These are phyloP conservation scores for Neurospora tetraspora DNA, from an alignment of 495 filamentous ascomycete genomes.

Conservation along the genomic window DNA sequence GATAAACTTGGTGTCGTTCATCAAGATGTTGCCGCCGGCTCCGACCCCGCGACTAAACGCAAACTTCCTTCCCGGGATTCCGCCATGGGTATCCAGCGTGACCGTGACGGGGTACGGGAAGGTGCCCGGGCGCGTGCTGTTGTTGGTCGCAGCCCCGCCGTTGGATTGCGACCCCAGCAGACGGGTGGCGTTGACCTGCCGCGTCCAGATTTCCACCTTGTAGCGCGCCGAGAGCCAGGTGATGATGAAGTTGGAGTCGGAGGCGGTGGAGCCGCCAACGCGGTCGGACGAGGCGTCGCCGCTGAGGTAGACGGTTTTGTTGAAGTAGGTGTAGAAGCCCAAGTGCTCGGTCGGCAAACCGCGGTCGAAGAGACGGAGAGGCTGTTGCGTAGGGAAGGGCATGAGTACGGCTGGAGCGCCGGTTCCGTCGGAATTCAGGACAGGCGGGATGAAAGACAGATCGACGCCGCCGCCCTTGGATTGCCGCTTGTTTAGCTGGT, in stretches of 20 bases:
- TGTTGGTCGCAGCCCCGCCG: constrained; percentile 7
- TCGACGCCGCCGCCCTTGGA: constrained; percentile 12
- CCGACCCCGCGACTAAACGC: constrained; percentile 62
- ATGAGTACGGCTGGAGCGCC: constrained; percentile 61
- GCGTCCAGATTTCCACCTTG: constrained; percentile 87
- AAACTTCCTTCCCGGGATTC: constrained; percentile 49
- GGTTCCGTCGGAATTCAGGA: constrained; percentile 53
- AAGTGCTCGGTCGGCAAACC: constrained; percentile 75
- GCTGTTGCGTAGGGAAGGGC: constrained; percentile 61
- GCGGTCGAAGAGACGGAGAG: constrained; percentile 76
- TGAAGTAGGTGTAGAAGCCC: constrained; percentile 87
- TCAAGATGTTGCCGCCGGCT: constrained; percentile 39
- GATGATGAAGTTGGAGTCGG: constrained; percentile 56
- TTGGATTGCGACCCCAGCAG: constrained; percentile 24
- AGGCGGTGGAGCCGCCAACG: constrained; percentile 52
- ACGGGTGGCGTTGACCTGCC: constrained; percentile 33
- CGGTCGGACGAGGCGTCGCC: constrained; percentile 41
- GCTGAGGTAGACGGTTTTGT: constrained; percentile 74
- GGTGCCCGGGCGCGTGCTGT: constrained; percentile 47
- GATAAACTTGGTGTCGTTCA: constrained; percentile 42
- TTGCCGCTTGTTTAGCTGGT: not conserved
- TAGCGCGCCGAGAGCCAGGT: constrained; percentile 80
- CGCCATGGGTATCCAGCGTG: constrained; percentile 72
- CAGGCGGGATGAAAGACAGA: constrained; percentile 42
- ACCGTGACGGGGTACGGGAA: constrained; percentile 84